These are phyloP conservation scores for Botrytis deweyae DNA, from an alignment of 2,329 filamentous ascomycete species.

Conservation along the genomic window DNA sequence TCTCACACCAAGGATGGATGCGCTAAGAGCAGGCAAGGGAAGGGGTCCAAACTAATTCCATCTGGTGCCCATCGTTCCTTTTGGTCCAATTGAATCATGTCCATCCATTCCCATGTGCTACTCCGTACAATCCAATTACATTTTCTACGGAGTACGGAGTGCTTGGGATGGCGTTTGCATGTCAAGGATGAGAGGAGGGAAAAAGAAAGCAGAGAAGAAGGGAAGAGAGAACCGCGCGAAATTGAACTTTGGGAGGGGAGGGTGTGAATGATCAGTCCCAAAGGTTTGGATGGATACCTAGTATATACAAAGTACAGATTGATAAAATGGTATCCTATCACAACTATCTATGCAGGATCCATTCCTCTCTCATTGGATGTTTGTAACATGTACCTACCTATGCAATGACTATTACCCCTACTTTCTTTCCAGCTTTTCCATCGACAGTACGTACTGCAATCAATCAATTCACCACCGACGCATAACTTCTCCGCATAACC, in stretches of 20 bases:
- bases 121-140: neutral
- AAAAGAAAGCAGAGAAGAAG: neutral
- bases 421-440: too few relatives aligned
- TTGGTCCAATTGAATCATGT: neutral
- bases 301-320: neutral
- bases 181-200: neutral
- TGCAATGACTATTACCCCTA: neutral
- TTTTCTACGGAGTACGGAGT: too few relatives aligned
- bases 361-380: neutral
- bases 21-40: neutral
- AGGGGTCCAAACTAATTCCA: neutral
- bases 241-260: neutral
- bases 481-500: neutral
- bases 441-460: neutral
- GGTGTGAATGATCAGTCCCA: neutral
- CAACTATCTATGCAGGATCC: neutral
- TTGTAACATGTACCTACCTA: neutral
- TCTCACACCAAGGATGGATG: conserved; percentile 11
- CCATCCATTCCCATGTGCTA: neutral
- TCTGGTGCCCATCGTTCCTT: neutral
- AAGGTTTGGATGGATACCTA: neutral
- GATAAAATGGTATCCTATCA: neutral
- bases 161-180: neutral
- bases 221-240: neutral
- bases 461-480: too few relatives aligned